These are phyloP conservation scores for Macadamia integrifolia DNA, from an alignment of 164 flowering plant species.

Conservation along the genomic window DNA sequence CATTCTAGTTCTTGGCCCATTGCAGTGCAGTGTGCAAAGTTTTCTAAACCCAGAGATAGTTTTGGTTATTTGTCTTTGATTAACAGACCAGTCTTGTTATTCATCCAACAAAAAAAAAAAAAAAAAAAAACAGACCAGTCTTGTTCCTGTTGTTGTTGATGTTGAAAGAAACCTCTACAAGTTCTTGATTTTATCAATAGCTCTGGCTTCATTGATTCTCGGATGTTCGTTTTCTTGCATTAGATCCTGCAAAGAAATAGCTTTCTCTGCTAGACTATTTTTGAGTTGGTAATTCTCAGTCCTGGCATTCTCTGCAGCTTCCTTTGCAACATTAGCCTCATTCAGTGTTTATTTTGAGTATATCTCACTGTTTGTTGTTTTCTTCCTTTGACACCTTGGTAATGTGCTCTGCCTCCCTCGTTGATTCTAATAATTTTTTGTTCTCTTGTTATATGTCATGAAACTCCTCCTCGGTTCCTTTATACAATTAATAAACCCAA, in stretches of 20 bases:
- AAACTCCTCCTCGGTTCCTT: constrained; percentile 60
- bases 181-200: constrained; percentile 47
- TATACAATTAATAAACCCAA: constrained; percentile 66
- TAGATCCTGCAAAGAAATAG: constrained; percentile 35
- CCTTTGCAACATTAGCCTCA: constrained; percentile 24
- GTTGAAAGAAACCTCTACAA: constrained; percentile 33
- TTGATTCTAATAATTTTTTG: constrained; percentile 24
- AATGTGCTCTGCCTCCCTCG: constrained; percentile 35
- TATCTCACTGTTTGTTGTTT: constrained; percentile 58
- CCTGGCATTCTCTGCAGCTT: constrained; percentile 62
- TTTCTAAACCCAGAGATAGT: too few species aligned
- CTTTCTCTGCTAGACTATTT: constrained; percentile 53
- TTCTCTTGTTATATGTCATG: constrained; percentile 36
- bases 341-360: constrained; percentile 76
- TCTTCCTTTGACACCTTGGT: constrained; percentile 54
- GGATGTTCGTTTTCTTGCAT: constrained; percentile 46
- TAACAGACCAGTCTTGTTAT: too few species aligned
- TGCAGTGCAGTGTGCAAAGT: too few species aligned
- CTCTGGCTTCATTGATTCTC: constrained; percentile 41
- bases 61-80: too few species aligned
- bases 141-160: constrained; percentile 1
- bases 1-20: too few species aligned
- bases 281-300: constrained; percentile 66
- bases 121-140: too few species aligned
- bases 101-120: too few species aligned